These are phyloP conservation scores for Monosporozyma unispora DNA, from an alignment of 805 yeast genomes.

Conservation along the genomic window DNA sequence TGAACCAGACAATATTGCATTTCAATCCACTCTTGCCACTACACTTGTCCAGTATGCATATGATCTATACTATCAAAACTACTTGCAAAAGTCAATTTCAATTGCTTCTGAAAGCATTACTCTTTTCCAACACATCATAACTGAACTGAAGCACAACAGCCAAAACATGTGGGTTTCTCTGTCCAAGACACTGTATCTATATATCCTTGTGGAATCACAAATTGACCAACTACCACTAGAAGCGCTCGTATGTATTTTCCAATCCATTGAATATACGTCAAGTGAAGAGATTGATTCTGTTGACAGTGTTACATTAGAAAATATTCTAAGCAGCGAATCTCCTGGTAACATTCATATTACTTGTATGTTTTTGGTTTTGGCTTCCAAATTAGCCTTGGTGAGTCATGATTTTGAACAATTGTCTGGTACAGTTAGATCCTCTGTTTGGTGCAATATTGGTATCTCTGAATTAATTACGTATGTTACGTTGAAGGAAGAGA, in stretches of 20 bases:
- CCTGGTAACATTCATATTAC: constrained; percentile 32
- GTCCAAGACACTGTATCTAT: constrained; percentile 47
- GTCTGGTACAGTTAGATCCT: constrained; percentile 45
- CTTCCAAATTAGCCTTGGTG: constrained; percentile 39
- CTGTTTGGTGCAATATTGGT: constrained; percentile 63
- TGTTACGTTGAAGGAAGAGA: constrained; percentile 22
- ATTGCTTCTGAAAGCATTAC: constrained; percentile 40
- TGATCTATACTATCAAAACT: constrained; percentile 48
- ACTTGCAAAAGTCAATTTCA: constrained; percentile 54
- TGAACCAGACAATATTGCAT: constrained; percentile 42
- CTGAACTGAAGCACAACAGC: constrained; percentile 25
- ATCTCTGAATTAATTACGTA: constrained; percentile 46
- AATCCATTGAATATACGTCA: constrained; percentile 9
- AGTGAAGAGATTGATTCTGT: constrained; percentile 23
- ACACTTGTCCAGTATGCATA: constrained; percentile 47
- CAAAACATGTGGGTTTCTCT: constrained; percentile 60
- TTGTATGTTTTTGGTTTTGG: constrained; percentile 35
- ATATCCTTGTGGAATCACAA: constrained; percentile 47
- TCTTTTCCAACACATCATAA: constrained; percentile 12
- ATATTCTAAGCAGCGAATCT: constrained; percentile 13
- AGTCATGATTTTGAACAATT: constrained; percentile 8
- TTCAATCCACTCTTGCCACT: constrained; percentile 47
- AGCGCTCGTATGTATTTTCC: constrained; percentile 26
- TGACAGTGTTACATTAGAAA: constrained; percentile 18
- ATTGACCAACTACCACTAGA: constrained; percentile 43